Base-by-base conservation (phyloP, 2,329 filamentous ascomycete species). In the Phialocephala sp. region DNA sequence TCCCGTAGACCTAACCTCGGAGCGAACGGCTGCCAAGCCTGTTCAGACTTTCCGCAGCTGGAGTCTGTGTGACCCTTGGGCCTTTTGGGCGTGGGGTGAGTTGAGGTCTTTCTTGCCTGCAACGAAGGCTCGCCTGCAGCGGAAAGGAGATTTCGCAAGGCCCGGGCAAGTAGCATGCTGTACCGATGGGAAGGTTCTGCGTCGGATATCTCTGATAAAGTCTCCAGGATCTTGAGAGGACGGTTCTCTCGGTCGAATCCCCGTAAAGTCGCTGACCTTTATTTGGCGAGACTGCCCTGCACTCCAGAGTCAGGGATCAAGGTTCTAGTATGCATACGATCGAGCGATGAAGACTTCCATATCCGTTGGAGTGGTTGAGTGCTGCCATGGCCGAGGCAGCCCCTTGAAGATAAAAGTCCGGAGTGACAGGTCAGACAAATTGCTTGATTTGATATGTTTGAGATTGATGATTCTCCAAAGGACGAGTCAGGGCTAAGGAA, bases 281-380 rank as follows among this genome's bases (percentile, higher is more conserved):
- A 35, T n/a, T 55, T 39, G 36, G 50, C 41, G 35, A 55, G 41
- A 56, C 20, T 35, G 57, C 24, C 22, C 45, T 59, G 57, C 41
- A 47, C 45, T 32, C 39, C 57, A 59, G 24, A 54, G 32, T 52
- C 6, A 66, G 54, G 66, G 66, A 66, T 60, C 66, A 68, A 24
- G 66, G 62, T 52, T 66, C 39, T 24, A 64, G 20, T 37, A 66
- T 66, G 66, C 66, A 68, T 66, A 54, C 59, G 66, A 68, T 68
- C 66, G 66, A 60, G 64, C 66, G 66, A 68, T 68, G 66, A 65
- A 56, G 55, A 66, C 37, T 66, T 64, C 59, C 62, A 56, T 60
- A 60, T 66, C 57, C 60, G 55, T 57, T 47, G 37, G 43, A 45
- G 57, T 36, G 58, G 63, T 60, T 43, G 18, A 14, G 27, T 32